phyloP scores from a whole-genome alignment of 495 filamentous ascomycete species.

The Hamigera avellanea region DNA sequence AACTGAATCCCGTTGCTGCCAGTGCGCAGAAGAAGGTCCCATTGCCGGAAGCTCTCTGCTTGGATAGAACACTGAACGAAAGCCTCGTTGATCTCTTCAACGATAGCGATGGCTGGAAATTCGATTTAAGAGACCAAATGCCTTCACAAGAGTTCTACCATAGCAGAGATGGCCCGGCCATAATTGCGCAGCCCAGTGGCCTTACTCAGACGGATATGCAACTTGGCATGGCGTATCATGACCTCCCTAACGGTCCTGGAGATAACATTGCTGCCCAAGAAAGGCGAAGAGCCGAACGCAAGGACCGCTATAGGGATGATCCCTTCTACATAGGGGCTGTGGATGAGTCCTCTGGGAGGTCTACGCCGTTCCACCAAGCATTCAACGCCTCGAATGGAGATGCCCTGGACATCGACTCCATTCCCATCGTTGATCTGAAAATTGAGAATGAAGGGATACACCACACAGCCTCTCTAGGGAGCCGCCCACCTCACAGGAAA shows the following conservation, averaged over 20 bases:
- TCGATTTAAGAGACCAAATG: constrained; percentile 1
- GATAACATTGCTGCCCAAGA: constrained; percentile 52
- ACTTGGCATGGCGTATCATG: constrained; percentile 49
- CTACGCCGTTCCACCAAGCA: constrained; percentile 62
- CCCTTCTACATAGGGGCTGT: constrained; percentile 79
- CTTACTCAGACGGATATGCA: constrained; percentile 8
- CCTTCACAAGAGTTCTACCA: constrained; percentile 64
- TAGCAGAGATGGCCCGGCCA: constrained; percentile 18
- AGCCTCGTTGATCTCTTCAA: constrained; percentile 52
- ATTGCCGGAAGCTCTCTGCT: constrained; percentile 56
- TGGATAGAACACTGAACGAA: constrained; percentile 73
- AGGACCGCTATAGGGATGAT: constrained; percentile 77
- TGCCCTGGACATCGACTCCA: constrained; percentile 79
- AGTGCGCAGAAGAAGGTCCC: constrained; percentile 83
- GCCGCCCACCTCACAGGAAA: constrained; percentile 10
- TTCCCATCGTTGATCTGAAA: constrained; percentile 87
- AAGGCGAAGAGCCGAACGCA: constrained; percentile 52
- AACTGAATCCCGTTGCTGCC: constrained; percentile 80
- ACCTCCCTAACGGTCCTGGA: constrained; percentile 41
- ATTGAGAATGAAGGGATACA: constrained; percentile 37
- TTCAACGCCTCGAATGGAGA: constrained; percentile 55
- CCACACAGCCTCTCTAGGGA: constrained; percentile 3
- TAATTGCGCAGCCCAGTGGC: constrained; percentile 20
- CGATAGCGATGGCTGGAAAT: constrained; percentile 1
- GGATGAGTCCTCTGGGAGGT: constrained; percentile 36